phyloP scores from a whole-genome alignment of 2,329 filamentous ascomycete species.

The Colletotrichum tanaceti region DNA sequence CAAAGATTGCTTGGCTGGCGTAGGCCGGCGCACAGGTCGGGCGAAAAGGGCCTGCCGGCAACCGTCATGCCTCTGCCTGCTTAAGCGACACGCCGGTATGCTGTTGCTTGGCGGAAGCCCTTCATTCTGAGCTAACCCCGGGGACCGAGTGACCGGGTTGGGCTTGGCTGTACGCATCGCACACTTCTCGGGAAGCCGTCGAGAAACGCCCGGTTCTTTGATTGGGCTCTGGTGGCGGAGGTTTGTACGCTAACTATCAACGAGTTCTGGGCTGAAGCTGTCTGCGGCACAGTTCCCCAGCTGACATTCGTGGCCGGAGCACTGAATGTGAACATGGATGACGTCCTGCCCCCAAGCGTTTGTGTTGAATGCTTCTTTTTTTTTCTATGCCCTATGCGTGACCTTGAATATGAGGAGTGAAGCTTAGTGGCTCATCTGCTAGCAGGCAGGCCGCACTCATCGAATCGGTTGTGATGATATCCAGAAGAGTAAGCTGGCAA shows the following conservation, averaged over 20 bases:
- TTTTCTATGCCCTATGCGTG: neutral
- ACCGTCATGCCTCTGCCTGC: neutral
- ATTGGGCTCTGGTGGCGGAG: neutral
- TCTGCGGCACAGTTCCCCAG: neutral
- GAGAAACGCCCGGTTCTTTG: neutral
- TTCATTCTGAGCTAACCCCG: neutral
- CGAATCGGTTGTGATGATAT: no score
- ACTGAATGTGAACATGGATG: no score
- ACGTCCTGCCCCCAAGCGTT: neutral
- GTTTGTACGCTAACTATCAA: no score
- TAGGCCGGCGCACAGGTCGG: constrained; percentile 13
- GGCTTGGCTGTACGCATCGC: neutral
- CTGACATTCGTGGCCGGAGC: no score
- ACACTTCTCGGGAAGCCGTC: neutral
- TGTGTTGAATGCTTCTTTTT: neutral
- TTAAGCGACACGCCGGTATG: neutral
- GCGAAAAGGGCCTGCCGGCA: neutral
- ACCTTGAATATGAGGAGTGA: neutral
- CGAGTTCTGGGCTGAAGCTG: neutral
- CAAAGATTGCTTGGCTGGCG: neutral
- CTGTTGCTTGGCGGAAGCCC: neutral
- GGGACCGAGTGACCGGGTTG: neutral
- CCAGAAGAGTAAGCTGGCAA: no score
- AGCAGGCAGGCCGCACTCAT: no score
- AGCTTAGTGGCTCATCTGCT: no score